Percentiles rank a stretch among this genome's conserved stretches.
Conservation (phyloP, 768 basidiomycete species). For the Tricholomella constricta region DNA sequence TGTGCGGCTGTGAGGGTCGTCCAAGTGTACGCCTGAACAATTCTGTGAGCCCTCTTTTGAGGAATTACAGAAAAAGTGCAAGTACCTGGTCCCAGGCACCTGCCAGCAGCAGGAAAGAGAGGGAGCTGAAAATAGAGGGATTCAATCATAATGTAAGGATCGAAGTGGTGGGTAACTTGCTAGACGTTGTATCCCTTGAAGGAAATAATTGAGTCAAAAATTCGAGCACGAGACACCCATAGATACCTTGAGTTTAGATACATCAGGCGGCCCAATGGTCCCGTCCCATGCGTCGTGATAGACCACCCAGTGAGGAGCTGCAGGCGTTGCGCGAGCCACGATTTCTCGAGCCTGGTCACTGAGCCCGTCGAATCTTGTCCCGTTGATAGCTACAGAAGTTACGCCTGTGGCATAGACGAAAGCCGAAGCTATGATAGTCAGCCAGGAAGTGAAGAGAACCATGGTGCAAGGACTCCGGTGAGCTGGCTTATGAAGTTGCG, state of each 20-base stretch:
- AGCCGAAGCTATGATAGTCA: conserved; percentile 16
- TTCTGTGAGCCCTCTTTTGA: not conserved
- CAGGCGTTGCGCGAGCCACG: conserved; percentile 38
- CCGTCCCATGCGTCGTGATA: conserved; percentile 48
- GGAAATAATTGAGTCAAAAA: not conserved
- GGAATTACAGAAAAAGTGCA: not conserved
- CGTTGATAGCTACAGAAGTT: conserved; percentile 18
- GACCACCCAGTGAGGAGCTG: conserved; percentile 53
- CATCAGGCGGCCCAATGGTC: conserved; percentile 48
- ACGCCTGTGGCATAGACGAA: conserved; percentile 16
- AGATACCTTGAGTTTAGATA: conserved; percentile 43
- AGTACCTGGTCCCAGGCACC: conserved; percentile 59
- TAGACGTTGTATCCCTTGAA: conserved; percentile 60
- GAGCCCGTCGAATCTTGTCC: conserved; percentile 27
- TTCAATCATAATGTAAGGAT: conserved; percentile 1
- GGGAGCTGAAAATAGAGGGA: conserved; percentile 31
- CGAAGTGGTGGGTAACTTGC: conserved; percentile 31
- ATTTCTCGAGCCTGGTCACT: conserved; percentile 33
- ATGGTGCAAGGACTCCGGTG: conserved; percentile 11
- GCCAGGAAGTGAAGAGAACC: conserved; percentile 16
- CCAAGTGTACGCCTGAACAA: conserved; percentile 51
- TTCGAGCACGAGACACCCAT: not conserved
- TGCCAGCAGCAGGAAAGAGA: conserved; percentile 56
- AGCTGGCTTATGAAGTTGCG: conserved; percentile 13
- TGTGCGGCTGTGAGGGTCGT: conserved; percentile 44